phyloP scores from a whole-genome alignment of 352 stramenopile genomes.

The Achlya hypogyna region DNA sequence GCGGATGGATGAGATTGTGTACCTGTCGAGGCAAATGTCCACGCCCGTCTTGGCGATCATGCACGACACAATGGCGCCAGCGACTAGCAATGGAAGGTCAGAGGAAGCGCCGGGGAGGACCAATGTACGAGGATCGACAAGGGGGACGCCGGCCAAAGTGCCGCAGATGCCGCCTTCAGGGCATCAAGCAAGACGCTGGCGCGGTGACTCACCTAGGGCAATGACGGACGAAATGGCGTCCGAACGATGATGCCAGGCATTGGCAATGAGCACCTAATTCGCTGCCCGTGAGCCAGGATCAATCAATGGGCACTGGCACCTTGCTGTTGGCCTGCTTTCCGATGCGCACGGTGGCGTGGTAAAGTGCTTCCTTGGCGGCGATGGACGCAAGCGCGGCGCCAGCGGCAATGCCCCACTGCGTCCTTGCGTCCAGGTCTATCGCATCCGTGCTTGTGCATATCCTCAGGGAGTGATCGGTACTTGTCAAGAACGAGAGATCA shows the following conservation, averaged over 20 bases:
- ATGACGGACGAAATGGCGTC: conserved; percentile 87
- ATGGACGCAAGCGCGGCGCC: conserved; percentile 86
- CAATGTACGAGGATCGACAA: conserved; percentile 56
- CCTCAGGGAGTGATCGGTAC: background rate
- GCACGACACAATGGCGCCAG: conserved; percentile 70
- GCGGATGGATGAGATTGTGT: background rate
- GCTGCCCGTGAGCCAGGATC: background rate
- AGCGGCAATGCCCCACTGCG: conserved; percentile 64
- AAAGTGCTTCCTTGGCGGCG: conserved; percentile 90
- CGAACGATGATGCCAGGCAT: conserved; percentile 94
- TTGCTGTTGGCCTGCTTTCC: conserved; percentile 89
- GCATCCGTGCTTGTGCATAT: background rate
- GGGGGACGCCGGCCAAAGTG: conserved; percentile 51
- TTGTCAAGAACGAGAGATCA: conserved; percentile 9
- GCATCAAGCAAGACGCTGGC: background rate
- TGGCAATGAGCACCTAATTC: conserved; percentile 89
- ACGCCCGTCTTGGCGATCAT: conserved; percentile 86
- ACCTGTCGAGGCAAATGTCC: conserved; percentile 77
- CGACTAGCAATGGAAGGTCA: conserved; percentile 31
- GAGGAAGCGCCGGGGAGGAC: background rate
- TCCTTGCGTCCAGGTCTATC: conserved; percentile 36
- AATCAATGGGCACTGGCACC: conserved; percentile 16
- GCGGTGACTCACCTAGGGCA: conserved; percentile 34
- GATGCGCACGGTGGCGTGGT: conserved; percentile 87
- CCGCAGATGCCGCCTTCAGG: conserved; percentile 51